A percentile compares a stretch with the other conserved stretches of the same genome.
Conservation (phyloP, 805 yeast species). For the Wickerhamiella domercqiae region DNA sequence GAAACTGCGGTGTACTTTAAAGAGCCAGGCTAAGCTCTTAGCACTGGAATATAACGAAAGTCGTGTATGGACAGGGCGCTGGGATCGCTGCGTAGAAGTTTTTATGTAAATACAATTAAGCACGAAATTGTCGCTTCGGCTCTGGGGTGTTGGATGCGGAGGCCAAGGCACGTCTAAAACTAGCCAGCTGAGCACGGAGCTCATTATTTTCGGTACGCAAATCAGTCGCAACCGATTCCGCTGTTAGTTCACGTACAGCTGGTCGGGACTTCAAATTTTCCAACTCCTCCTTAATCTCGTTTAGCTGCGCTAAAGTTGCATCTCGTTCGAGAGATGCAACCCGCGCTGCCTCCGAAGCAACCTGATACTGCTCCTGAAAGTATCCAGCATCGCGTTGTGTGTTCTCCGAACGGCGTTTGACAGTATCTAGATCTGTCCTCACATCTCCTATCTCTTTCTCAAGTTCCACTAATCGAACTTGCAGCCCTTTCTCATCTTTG, state of each 20-base stretch:
- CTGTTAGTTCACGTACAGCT: slow-evolving; percentile 27
- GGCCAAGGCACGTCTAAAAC: neutral
- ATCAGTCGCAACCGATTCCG: slow-evolving; percentile 27
- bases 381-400: slow-evolving; percentile 15
- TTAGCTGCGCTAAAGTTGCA: too few relatives aligned
- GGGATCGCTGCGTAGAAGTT: slow-evolving; percentile 66
- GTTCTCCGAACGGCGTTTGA: slow-evolving; percentile 28
- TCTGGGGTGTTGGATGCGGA: neutral
- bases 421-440: slow-evolving; percentile 30
- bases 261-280: slow-evolving; percentile 27
- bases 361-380: slow-evolving; percentile 28
- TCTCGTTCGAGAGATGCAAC: slow-evolving; percentile 12
- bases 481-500: neutral
- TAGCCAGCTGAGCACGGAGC: slow-evolving; percentile 1
- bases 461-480: neutral
- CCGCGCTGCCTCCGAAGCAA: slow-evolving; percentile 20
- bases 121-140: neutral
- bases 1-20: slow-evolving; percentile 38
- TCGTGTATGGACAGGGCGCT: slow-evolving; percentile 61
- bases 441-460: slow-evolving; percentile 9
- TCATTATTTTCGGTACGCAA: slow-evolving; percentile 9
- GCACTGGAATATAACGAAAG: slow-evolving; percentile 29
- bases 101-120: slow-evolving; percentile 15
- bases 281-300: slow-evolving; percentile 17
- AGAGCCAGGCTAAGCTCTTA: slow-evolving; percentile 48